phyloP scores from a whole-genome alignment of 352 stramenopile genomes.

The Pythium periplocum region DNA sequence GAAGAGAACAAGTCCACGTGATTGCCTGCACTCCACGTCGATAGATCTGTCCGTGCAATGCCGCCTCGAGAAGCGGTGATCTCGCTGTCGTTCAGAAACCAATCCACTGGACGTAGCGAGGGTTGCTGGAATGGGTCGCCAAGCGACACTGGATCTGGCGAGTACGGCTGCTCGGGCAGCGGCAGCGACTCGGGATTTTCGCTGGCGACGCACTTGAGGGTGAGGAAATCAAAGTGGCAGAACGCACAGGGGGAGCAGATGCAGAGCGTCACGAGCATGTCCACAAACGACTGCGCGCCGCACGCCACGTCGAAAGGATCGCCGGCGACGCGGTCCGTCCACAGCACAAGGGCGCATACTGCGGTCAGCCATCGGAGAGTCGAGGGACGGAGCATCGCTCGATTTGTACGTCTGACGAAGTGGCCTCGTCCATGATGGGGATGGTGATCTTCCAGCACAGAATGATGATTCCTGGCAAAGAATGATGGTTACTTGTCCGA shows the following conservation, averaged over 20 bases:
- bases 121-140: slow-evolving; percentile 16
- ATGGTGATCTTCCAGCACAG: too few species aligned
- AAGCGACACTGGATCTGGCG: not conserved
- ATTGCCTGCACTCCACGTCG: slow-evolving; percentile 17
- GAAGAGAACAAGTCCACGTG: slow-evolving; percentile 17
- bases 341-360: too few species aligned
- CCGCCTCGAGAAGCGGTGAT: slow-evolving; percentile 20
- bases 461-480: too few species aligned
- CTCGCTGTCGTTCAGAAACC: slow-evolving; percentile 28
- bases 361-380: too few species aligned
- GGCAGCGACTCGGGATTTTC: not conserved
- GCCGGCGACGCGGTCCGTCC: too few species aligned
- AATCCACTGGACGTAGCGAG: slow-evolving; percentile 15
- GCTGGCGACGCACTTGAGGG: slow-evolving; percentile 10
- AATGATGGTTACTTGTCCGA: too few species aligned
- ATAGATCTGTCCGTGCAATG: slow-evolving; percentile 16
- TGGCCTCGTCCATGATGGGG: too few species aligned
- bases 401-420: too few species aligned
- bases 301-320: not conserved
- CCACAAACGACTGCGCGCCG: slow-evolving; percentile 10
- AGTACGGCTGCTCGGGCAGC: slow-evolving; percentile 2
- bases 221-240: slow-evolving; percentile 22
- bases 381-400: too few species aligned
- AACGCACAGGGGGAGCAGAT: slow-evolving; percentile 27
- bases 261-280: slow-evolving; percentile 19